These are phyloP conservation scores for Diaporthe humulicola DNA, from an alignment of 2,329 filamentous ascomycete genomes.

Conservation along the genomic window DNA sequence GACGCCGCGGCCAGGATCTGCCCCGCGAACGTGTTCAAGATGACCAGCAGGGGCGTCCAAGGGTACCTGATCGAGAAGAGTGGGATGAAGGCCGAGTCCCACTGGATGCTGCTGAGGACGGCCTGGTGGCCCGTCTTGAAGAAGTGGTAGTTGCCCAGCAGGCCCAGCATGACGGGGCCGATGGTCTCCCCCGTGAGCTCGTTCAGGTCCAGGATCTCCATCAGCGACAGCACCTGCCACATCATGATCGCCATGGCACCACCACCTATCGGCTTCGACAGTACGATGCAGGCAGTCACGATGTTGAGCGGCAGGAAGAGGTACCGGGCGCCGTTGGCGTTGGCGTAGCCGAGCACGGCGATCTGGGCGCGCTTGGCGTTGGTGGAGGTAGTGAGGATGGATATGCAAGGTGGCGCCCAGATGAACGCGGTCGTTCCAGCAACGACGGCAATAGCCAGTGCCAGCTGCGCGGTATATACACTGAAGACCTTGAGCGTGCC, in stretches of 20 bases:
- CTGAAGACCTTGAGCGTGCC: constrained; percentile 79
- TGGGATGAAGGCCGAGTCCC: constrained; percentile 95
- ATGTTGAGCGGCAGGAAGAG: constrained; percentile 86
- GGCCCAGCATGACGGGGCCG: constrained; percentile 84
- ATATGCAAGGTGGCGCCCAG: constrained; percentile 88
- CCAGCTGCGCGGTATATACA: constrained; percentile 82
- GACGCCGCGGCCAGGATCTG: constrained; percentile 86
- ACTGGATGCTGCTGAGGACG: constrained; percentile 88
- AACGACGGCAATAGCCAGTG: constrained; percentile 83
- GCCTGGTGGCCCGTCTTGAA: constrained; percentile 99
- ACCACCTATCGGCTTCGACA: constrained; percentile 95
- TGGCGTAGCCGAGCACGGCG: constrained; percentile 90
- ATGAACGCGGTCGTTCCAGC: constrained; percentile 88
- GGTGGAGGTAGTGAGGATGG: constrained; percentile 69
- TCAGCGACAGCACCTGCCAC: constrained; percentile 89
- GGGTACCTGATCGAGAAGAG: constrained; percentile 87
- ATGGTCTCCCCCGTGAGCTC: constrained; percentile 76
- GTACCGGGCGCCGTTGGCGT: constrained; percentile 92
- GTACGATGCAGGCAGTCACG: constrained; percentile 79
- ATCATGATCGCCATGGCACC: constrained; percentile 85
- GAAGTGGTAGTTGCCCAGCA: constrained; percentile 94
- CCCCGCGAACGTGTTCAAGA: constrained; percentile 88
- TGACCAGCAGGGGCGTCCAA: constrained; percentile 85
- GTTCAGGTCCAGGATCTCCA: constrained; percentile 74
- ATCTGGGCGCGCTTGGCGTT: constrained; percentile 67